These are phyloP conservation scores for Talaromyces sp. DNA, from an alignment of 2,329 filamentous ascomycete genomes.

Conservation along the genomic window DNA sequence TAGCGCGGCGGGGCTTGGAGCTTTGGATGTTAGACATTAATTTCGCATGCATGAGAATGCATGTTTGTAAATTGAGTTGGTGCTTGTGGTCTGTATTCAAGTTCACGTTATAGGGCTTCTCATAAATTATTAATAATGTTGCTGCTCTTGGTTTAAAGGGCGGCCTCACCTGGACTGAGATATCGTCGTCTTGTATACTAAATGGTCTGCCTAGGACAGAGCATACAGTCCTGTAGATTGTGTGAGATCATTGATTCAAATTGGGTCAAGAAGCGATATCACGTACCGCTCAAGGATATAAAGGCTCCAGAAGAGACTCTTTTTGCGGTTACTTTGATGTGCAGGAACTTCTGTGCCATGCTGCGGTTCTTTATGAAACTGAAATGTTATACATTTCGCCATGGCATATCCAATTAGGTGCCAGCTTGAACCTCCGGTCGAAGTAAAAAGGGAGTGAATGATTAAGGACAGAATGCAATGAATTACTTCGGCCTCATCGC, in stretches of 20 bases:
- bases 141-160: not conserved
- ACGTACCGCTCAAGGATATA: slow-evolving; percentile 24
- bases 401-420: slow-evolving; percentile 32
- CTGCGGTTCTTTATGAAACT: slow-evolving; percentile 26
- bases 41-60: not conserved
- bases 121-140: not conserved
- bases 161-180: not conserved
- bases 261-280: not conserved
- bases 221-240: not conserved
- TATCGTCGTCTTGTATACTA: slow-evolving; percentile 1
- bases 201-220: not conserved
- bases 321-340: slow-evolving; percentile 5
- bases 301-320: slow-evolving; percentile 23
- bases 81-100: not conserved
- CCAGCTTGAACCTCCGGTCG: slow-evolving; percentile 30
- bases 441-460: slow-evolving; percentile 25
- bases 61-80: not conserved
- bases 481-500: not conserved
- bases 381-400: slow-evolving; percentile 27
- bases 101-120: not conserved
- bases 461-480: slow-evolving; percentile 21
- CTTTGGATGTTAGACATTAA: not conserved
- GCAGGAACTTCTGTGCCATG: not conserved
- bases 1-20: not conserved
- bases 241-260: not conserved